A percentile compares a stretch with the other conserved stretches of the same genome.
phyloP scores from a whole-genome alignment of 2,329 filamentous ascomycete genomes.

The Trichothecium sympodiale region DNA sequence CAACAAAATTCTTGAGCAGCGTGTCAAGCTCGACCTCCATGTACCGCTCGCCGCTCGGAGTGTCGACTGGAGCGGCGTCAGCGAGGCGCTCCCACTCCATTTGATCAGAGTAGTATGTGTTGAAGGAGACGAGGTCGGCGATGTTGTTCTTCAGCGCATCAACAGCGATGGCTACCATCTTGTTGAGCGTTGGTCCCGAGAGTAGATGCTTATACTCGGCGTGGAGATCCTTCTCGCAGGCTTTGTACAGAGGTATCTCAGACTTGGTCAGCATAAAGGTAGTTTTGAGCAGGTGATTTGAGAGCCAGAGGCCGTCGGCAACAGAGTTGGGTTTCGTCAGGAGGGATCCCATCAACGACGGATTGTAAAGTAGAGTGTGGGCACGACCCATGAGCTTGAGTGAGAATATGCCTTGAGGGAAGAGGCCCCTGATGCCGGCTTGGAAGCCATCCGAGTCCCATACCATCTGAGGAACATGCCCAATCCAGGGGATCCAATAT shows the following conservation, averaged over 20 bases:
- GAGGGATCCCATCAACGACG: conserved; percentile 15
- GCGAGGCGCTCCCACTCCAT: conserved; percentile 25
- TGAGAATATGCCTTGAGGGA: conserved; percentile 23
- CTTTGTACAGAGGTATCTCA: conserved; percentile 11
- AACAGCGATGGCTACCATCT: conserved; percentile 10
- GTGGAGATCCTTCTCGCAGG: conserved; percentile 15
- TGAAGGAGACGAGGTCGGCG: conserved; percentile 26
- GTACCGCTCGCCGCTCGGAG: conserved; percentile 10
- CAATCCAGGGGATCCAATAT: conserved; percentile 24
- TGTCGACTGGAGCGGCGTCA: conserved; percentile 17
- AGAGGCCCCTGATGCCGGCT: conserved; percentile 16
- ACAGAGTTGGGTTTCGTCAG: conserved; percentile 16
- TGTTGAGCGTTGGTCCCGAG: conserved; percentile 12
- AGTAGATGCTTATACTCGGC: conserved; percentile 15
- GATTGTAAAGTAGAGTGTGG: conserved; percentile 22
- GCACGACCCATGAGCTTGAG: conserved; percentile 19
- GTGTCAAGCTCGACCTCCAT: conserved; percentile 14
- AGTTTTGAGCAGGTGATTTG: conserved; percentile 15
- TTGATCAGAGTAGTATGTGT: conserved; percentile 23
- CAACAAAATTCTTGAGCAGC: conserved; percentile 23
- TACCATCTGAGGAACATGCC: conserved; percentile 21
- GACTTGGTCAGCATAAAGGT: conserved; percentile 20
- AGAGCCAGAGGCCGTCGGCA: conserved; percentile 15
- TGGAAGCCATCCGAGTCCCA: conserved; percentile 18
- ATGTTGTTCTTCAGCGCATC: conserved; percentile 16